A percentile compares a stretch with the other conserved stretches of the same genome.
Conservation (phyloP, 2,329 filamentous ascomycete genomes). For the Zelopaecilomyces penicillatus region DNA sequence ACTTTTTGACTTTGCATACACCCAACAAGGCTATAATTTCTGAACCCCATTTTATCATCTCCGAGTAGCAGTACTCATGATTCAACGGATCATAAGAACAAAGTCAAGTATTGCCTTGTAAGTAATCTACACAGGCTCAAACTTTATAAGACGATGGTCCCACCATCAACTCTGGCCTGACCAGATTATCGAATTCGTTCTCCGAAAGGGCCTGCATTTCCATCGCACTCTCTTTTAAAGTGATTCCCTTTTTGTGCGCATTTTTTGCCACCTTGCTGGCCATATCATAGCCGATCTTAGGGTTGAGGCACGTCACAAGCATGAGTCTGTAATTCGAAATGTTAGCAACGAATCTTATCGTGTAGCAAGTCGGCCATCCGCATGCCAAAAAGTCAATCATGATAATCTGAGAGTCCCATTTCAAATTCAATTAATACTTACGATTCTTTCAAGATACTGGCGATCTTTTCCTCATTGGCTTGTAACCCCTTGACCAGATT, state of each 20-base stretch:
- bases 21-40: no score
- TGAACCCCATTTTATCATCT: no score
- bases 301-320: conserved; percentile 96
- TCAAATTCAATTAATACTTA: no score
- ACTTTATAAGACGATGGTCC: conserved; percentile 60
- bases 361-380: no score
- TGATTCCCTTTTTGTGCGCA: conserved; percentile 95
- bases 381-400: no score
- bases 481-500: conserved; percentile 81
- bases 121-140: no score
- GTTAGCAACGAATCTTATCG: no score
- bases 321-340: conserved; percentile 69
- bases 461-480: conserved; percentile 90
- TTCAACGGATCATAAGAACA: no score
- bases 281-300: conserved; percentile 96
- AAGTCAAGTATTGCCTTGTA: no score
- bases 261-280: conserved; percentile 97
- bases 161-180: conserved; percentile 93
- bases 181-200: conserved; percentile 83
- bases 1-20: no score
- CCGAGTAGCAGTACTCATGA: no score
- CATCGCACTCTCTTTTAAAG: conserved; percentile 87
- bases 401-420: no score
- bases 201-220: conserved; percentile 82
- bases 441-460: conserved; percentile 87